phyloP scores from a whole-genome alignment of 768 basidiomycete genomes.

The Termitomyces sp. region DNA sequence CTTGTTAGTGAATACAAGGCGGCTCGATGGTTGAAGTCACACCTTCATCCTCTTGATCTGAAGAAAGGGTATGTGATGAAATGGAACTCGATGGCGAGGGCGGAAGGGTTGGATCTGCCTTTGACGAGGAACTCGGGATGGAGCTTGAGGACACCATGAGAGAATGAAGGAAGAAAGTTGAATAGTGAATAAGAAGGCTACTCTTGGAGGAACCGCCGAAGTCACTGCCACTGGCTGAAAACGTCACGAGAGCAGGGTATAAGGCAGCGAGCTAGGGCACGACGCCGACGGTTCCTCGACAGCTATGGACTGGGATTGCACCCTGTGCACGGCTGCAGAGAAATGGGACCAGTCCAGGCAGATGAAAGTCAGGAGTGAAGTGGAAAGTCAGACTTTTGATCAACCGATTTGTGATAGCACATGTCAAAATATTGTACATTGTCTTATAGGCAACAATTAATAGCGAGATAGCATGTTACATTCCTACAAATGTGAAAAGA shows the following conservation, averaged over 20 bases:
- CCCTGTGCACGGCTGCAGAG: conserved; percentile 13
- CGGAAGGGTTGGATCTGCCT: conserved; percentile 30
- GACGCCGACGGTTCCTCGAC: conserved; percentile 49
- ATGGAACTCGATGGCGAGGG: conserved; percentile 39
- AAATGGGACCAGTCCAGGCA: conserved; percentile 15
- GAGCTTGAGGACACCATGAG: conserved; percentile 35
- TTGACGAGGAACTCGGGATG: conserved; percentile 27
- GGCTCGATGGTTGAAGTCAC: conserved; percentile 16
- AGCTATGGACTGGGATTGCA: conserved; percentile 19
- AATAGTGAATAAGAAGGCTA: conserved; percentile 14
- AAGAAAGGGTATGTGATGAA: conserved; percentile 54
- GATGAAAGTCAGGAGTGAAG: conserved; percentile 10
- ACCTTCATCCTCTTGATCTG: conserved; percentile 66
- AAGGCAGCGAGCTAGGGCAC: conserved; percentile 36
- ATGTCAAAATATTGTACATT: neutral
- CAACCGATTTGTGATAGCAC: conserved; percentile 6
- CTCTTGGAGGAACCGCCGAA: conserved; percentile 50
- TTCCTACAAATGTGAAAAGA: neutral
- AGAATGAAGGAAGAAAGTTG: conserved; percentile 19
- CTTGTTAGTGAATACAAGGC: conserved; percentile 11
- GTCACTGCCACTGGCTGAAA: conserved; percentile 40
- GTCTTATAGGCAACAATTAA: neutral
- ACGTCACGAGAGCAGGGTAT: conserved; percentile 37
- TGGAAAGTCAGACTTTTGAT: conserved; percentile 13
- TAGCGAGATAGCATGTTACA: neutral